phyloP scores from a whole-genome alignment of 345 rosid genomes.

The Euclidium syriacum region DNA sequence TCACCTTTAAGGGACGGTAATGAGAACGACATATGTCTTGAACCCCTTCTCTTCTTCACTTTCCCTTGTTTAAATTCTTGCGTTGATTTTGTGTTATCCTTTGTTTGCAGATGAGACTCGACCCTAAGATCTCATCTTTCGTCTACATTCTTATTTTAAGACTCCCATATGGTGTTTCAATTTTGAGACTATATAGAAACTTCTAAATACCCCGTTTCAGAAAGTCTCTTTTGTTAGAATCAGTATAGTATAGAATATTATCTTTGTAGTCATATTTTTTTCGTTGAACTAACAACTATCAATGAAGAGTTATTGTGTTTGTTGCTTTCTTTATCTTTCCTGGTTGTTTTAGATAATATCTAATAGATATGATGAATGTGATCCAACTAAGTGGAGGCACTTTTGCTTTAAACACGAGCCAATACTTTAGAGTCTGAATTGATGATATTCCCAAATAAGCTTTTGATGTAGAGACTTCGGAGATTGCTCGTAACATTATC shows the following conservation, averaged over 20 bases:
- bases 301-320: conserved; percentile 18
- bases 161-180: too few relatives aligned
- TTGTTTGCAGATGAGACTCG: too few relatives aligned
- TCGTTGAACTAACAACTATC: conserved; percentile 27
- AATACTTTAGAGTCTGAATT: conserved; percentile 41
- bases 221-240: conserved; percentile 86
- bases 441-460: conserved; percentile 59
- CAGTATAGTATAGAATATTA: conserved; percentile 59
- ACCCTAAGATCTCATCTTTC: too few relatives aligned
- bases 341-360: conserved; percentile 40
- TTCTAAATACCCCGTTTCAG: conserved; percentile 60
- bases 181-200: neutral
- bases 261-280: conserved; percentile 57
- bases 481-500: conserved; percentile 57
- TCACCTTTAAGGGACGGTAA: too few relatives aligned
- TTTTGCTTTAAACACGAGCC: conserved; percentile 69
- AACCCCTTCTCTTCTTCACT: too few relatives aligned
- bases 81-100: too few relatives aligned
- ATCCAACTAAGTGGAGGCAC: conserved; percentile 82
- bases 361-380: conserved; percentile 72
- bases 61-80: too few relatives aligned
- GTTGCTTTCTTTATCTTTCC: conserved; percentile 30
- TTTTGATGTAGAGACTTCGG: conserved; percentile 52
- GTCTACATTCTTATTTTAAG: too few relatives aligned
- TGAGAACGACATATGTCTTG: too few relatives aligned